Evolutionary conservation across 768 basidiomycete genomes (phyloP).

Genomic region (Suillus decipiens): DNA sequence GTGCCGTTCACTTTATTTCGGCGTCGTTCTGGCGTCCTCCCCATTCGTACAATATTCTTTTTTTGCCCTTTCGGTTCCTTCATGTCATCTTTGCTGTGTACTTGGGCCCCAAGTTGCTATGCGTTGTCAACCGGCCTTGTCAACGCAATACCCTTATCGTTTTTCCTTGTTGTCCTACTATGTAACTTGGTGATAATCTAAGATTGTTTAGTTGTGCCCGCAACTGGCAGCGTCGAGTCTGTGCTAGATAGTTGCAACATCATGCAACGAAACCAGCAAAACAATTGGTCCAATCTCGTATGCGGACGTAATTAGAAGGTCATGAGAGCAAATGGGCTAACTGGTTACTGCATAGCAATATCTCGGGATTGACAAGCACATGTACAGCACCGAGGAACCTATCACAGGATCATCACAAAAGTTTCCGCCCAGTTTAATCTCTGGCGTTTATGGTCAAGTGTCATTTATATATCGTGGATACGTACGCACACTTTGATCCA

Average conservation of each 20-base stretch:
- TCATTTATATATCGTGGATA: background rate
- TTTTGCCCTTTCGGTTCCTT: background rate
- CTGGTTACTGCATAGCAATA: background rate
- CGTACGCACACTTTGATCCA: background rate
- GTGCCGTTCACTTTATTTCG: background rate
- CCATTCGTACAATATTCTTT: background rate
- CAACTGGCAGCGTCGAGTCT: background rate
- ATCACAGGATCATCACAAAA: background rate
- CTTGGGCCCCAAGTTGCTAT: background rate
- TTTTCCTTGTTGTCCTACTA: background rate
- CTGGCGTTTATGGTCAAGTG: background rate
- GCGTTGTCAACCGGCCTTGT: conserved; percentile 7
- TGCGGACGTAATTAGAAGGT: background rate
- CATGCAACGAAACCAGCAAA: background rate
- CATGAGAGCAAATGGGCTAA: background rate
- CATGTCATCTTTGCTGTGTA: background rate
- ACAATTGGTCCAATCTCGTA: background rate
- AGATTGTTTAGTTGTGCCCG: background rate
- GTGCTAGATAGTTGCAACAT: background rate
- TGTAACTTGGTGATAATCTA: conserved; percentile 2
- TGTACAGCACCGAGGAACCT: background rate
- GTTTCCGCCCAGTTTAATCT: background rate
- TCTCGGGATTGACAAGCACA: background rate
- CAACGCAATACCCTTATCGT: background rate
- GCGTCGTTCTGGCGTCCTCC: background rate